These are phyloP conservation scores for Fraxinus platypoda DNA, from an alignment of 305 asterid species.

Conservation along the genomic window DNA sequence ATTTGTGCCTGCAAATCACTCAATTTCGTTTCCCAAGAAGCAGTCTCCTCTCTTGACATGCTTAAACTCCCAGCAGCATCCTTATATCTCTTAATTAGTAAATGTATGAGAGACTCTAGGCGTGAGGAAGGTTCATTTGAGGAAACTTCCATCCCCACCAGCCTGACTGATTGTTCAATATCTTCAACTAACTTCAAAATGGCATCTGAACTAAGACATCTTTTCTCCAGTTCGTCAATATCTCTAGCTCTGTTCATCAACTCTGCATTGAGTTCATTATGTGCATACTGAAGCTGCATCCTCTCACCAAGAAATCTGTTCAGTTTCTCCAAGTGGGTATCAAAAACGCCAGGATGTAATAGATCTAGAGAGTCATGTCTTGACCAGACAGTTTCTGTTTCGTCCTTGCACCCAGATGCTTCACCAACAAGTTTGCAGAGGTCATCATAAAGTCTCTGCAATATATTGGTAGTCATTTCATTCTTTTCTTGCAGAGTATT, in stretches of 20 bases:
- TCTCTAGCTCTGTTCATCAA: constrained; percentile 47
- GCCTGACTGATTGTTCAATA: constrained; percentile 53
- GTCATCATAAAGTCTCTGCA: constrained; percentile 49
- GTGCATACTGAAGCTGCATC: constrained; percentile 53
- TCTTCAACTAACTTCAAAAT: constrained; percentile 53
- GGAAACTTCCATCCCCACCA: constrained; percentile 40
- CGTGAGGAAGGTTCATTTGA: constrained; percentile 51
- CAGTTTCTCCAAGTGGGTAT: constrained; percentile 52
- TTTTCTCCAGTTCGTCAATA: constrained; percentile 52
- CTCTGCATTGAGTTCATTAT: constrained; percentile 53
- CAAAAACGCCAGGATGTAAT: constrained; percentile 44
- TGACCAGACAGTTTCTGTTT: constrained; percentile 32
- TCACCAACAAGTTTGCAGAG: constrained; percentile 49
- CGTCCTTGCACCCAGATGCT: constrained; percentile 36
- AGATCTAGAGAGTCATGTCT: constrained; percentile 46
- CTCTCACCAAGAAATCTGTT: constrained; percentile 47
- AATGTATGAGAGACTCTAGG: constrained; percentile 56
- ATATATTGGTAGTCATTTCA: constrained; percentile 38
- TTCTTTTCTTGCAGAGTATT: constrained; percentile 34
- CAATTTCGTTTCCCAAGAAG: constrained; percentile 54
- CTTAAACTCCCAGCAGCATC: constrained; percentile 54
- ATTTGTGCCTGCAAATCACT: constrained; percentile 53
- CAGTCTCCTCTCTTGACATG: constrained; percentile 33
- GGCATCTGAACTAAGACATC: constrained; percentile 47
- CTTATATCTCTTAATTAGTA: constrained; percentile 59